Conservation (phyloP, 495 filamentous ascomycete species). For the Halenospora varia region DNA sequence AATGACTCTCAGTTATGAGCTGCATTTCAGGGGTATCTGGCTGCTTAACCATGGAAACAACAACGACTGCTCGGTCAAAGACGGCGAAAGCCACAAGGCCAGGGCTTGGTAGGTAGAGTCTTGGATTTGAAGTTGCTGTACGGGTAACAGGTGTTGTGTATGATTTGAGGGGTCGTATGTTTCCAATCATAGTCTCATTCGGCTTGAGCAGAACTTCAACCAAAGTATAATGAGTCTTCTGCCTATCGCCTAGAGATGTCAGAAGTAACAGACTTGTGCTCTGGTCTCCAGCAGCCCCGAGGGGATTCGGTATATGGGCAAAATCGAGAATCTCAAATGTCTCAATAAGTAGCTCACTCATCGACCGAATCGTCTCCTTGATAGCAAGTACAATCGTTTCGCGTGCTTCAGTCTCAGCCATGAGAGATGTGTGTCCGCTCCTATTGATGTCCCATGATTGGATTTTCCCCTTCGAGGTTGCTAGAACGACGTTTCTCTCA, state of each 20-base stretch:
- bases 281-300: conserved; percentile 25
- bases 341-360: conserved; percentile 19
- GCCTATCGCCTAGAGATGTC: conserved; percentile 23
- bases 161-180: conserved; percentile 57
- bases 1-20: conserved; percentile 57
- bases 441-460: conserved; percentile 86
- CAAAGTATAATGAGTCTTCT: conserved; percentile 42
- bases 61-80: conserved; percentile 68
- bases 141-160: conserved; percentile 46
- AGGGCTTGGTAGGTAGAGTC: conserved; percentile 72
- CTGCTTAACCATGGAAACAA: conserved; percentile 61
- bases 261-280: conserved; percentile 26
- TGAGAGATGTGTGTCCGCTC: conserved; percentile 55
- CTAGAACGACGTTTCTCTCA: conserved; percentile 78
- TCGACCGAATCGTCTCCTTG: conserved; percentile 22
- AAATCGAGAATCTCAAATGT: conserved; percentile 43
- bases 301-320: conserved; percentile 28
- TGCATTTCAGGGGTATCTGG: conserved; percentile 66
- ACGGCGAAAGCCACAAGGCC: conserved; percentile 77
- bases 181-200: conserved; percentile 37
- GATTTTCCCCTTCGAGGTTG: conserved; percentile 67
- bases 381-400: conserved; percentile 33
- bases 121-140: conserved; percentile 49
- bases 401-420: conserved; percentile 32
- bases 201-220: conserved; percentile 41